Conservation (phyloP, 1,284 basidiomycete species). For the Apiotrichum porosum region DNA sequence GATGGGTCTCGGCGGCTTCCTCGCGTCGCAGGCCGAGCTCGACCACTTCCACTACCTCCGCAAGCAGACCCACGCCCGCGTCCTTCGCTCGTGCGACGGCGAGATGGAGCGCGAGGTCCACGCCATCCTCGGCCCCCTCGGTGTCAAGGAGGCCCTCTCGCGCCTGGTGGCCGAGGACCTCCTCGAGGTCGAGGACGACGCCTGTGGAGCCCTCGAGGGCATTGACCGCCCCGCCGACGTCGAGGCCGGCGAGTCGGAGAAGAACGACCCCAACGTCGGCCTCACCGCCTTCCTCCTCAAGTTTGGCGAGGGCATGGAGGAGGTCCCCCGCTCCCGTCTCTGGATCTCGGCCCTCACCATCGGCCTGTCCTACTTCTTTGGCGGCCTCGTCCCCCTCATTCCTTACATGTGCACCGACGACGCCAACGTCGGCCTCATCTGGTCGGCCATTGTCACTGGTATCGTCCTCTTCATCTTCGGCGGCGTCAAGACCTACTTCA, state of each 20-base stretch:
- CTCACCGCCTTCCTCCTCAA: conserved; percentile 86
- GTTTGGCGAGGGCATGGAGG: conserved; percentile 87
- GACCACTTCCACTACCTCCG: conserved; percentile 85
- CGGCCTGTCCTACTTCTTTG: conserved; percentile 69
- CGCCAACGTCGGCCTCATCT: conserved; percentile 48
- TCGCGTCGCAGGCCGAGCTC: conserved; percentile 91
- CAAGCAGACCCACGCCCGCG: conserved; percentile 70
- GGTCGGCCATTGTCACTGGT: conserved; percentile 61
- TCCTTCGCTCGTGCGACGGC: conserved; percentile 77
- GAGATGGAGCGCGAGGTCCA: conserved; percentile 95
- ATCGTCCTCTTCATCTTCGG: conserved; percentile 84
- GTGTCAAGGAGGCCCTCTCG: conserved; percentile 76
- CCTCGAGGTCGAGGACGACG: conserved; percentile 58
- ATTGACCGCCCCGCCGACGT: conserved; percentile 54
- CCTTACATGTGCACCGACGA: conserved; percentile 81
- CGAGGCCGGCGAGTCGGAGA: conserved; percentile 60
- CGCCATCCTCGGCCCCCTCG: conserved; percentile 79
- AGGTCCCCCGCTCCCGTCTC: conserved; percentile 62
- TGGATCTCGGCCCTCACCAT: conserved; percentile 90
- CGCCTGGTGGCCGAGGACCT: conserved; percentile 71
- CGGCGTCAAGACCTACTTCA: conserved; percentile 80
- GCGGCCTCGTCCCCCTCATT: conserved; percentile 78
- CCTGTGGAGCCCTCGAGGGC: conserved; percentile 26
- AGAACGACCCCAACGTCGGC: conserved; percentile 56
- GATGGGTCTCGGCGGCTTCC: conserved; percentile 97